These are phyloP conservation scores for Crithidia acanthocephali DNA, from an alignment of 208 protist genomes.

Conservation along the genomic window DNA sequence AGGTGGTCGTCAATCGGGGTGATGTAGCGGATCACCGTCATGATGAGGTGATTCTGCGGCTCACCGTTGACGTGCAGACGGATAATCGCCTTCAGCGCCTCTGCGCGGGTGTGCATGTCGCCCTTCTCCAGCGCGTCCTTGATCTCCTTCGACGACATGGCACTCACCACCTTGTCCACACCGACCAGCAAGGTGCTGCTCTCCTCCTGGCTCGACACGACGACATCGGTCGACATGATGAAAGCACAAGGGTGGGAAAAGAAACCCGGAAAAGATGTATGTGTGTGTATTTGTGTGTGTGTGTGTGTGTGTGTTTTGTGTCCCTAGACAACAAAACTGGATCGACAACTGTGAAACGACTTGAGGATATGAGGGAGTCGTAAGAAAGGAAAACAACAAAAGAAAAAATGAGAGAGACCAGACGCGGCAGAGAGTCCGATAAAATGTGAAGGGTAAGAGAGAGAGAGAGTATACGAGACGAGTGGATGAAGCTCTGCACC, in stretches of 20 bases:
- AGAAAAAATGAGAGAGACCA: too few species aligned
- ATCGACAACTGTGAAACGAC: background rate
- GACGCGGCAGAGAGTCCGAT: background rate
- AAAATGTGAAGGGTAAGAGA: too few species aligned
- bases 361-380: too few species aligned
- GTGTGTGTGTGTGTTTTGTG: too few species aligned
- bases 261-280: background rate
- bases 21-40: slow-evolving; percentile 97
- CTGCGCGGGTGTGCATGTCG: slow-evolving; percentile 73
- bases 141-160: slow-evolving; percentile 82
- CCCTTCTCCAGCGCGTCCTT: slow-evolving; percentile 92
- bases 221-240: slow-evolving; percentile 15
- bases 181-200: slow-evolving; percentile 78
- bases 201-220: slow-evolving; percentile 62
- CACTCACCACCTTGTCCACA: slow-evolving; percentile 30
- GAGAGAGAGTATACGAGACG: too few species aligned
- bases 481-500: too few species aligned
- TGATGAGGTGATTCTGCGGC: slow-evolving; percentile 96
- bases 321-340: background rate
- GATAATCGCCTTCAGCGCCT: slow-evolving; percentile 94
- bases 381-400: too few species aligned
- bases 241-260: background rate
- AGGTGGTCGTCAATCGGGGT: slow-evolving; percentile 92
- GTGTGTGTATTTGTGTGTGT: too few species aligned
- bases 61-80: slow-evolving; percentile 96